Evolutionary conservation across 2,329 filamentous ascomycete genomes (phyloP).

Genomic region (Nigrograna mackinnonii): DNA sequence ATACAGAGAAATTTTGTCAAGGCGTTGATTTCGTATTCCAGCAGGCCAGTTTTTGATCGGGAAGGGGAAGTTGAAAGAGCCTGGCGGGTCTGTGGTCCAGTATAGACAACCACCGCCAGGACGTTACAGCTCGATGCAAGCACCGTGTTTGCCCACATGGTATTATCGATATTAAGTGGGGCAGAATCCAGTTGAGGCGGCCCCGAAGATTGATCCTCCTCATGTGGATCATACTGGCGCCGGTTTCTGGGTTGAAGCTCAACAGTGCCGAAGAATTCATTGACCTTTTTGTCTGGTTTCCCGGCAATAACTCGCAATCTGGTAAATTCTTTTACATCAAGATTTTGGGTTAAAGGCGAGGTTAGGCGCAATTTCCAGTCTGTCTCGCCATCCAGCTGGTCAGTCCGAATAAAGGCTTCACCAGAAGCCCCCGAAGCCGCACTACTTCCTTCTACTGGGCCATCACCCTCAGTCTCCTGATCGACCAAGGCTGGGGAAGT

Average conservation of each 20-base stretch:
- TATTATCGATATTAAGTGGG: conserved; percentile 91
- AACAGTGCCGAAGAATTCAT: conserved; percentile 90
- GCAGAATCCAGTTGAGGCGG: conserved; percentile 56
- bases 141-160: conserved; percentile 97
- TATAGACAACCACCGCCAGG: conserved; percentile 90
- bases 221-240: conserved; percentile 51
- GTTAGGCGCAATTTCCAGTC: conserved; percentile 97
- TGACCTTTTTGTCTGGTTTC: conserved; percentile 90
- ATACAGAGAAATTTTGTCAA: conserved; percentile 94
- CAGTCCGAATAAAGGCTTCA: conserved; percentile 95
- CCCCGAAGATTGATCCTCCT: conserved; percentile 20
- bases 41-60: conserved; percentile 87
- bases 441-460: conserved; percentile 16
- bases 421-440: conserved; percentile 56
- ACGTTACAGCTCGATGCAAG: conserved; percentile 91
- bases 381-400: conserved; percentile 96
- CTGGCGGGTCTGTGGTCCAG: conserved; percentile 89
- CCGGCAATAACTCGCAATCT: conserved; percentile 74
- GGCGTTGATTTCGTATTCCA: conserved; percentile 97
- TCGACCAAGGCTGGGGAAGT: conserved; percentile 22
- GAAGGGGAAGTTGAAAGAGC: conserved; percentile 91
- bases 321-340: conserved; percentile 71
- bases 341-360: conserved; percentile 80
- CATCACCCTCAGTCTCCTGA: conserved; percentile 6
- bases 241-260: conserved; percentile 66